These are phyloP conservation scores for Takashimella koratensis DNA, from an alignment of 1,284 basidiomycete species.

Conservation along the genomic window DNA sequence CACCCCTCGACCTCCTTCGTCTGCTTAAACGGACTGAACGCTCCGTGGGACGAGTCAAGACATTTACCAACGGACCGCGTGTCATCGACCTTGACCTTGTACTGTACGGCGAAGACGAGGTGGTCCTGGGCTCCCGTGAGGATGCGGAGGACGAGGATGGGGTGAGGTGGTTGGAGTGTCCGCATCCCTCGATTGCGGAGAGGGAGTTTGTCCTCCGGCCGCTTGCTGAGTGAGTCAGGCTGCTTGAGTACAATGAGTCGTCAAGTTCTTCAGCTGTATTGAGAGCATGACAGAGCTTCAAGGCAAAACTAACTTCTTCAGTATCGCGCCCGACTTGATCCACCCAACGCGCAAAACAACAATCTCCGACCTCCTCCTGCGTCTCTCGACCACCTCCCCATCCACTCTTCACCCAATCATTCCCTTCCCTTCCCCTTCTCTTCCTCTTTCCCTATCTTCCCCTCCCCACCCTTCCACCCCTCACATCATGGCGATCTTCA, in stretches of 20 bases:
- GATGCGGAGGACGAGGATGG: conserved; percentile 52
- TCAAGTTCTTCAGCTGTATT: too few species aligned
- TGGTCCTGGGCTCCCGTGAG: conserved; percentile 57
- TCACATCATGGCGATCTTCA: conserved; percentile 88
- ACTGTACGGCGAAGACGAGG: conserved; percentile 63
- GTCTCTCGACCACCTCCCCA: conserved; percentile 56
- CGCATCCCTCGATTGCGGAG: conserved; percentile 77
- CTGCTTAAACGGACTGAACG: conserved; percentile 73
- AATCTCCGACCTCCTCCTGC: conserved; percentile 53
- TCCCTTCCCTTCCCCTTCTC: conserved; percentile 50
- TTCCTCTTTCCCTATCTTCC: conserved; percentile 51
- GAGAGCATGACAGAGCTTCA: too few species aligned
- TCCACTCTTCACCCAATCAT: conserved; percentile 46
- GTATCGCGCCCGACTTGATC: conserved; percentile 56
- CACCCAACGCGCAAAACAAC: conserved; percentile 60
- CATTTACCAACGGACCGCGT: conserved; percentile 80
- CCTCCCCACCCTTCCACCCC: conserved; percentile 50
- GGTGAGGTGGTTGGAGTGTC: conserved; percentile 67
- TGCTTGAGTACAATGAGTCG: background rate
- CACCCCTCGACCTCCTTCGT: conserved; percentile 61
- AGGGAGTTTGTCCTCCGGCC: conserved; percentile 90
- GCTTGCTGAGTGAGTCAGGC: conserved; percentile 66
- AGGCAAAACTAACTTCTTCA: too few species aligned
- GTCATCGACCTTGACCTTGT: conserved; percentile 89
- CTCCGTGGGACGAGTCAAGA: conserved; percentile 74